phyloP scores from a whole-genome alignment of 2,329 filamentous ascomycete genomes.

The Tolypocladium capitatum region DNA sequence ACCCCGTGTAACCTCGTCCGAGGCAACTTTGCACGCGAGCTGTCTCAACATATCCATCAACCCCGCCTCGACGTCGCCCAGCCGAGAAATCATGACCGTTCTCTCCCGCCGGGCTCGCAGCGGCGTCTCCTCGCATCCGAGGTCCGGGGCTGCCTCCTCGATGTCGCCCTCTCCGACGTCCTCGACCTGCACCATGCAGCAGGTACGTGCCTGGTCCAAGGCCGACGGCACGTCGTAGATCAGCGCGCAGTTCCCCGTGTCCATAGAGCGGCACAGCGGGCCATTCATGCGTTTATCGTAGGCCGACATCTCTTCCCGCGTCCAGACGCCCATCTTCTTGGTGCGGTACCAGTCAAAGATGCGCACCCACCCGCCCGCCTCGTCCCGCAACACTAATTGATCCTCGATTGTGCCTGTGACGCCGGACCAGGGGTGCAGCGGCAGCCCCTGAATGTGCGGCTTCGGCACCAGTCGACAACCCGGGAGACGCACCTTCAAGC shows the following conservation, averaged over 20 bases:
- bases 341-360: conserved; percentile 9
- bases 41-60: conserved; percentile 3
- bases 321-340: conserved; percentile 8
- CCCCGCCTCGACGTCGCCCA: conserved; percentile 2
- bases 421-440: conserved; percentile 8
- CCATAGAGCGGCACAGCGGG: conserved; percentile 8
- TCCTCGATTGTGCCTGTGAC: conserved; percentile 6
- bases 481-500: conserved; percentile 5
- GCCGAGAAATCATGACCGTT: conserved; percentile 2
- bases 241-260: conserved; percentile 5
- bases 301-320: conserved; percentile 4
- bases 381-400: conserved; percentile 5
- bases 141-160: not conserved
- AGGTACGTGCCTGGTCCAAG: not conserved
- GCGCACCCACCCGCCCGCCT: conserved; percentile 6
- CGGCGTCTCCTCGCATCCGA: not conserved
- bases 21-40: conserved; percentile 3
- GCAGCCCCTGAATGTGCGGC: conserved; percentile 1
- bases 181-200: conserved; percentile 6
- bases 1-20: not conserved
- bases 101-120: conserved; percentile 3
- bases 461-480: conserved; percentile 4
- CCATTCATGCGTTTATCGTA: conserved; percentile 4
- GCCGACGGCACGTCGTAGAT: conserved; percentile 2
- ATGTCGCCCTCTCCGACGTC: not conserved